Percentiles rank a stretch among this genome's conserved stretches.
Evolutionary conservation across 2,329 filamentous ascomycete genomes (phyloP).

Genomic region (Colletotrichum sp.): DNA sequence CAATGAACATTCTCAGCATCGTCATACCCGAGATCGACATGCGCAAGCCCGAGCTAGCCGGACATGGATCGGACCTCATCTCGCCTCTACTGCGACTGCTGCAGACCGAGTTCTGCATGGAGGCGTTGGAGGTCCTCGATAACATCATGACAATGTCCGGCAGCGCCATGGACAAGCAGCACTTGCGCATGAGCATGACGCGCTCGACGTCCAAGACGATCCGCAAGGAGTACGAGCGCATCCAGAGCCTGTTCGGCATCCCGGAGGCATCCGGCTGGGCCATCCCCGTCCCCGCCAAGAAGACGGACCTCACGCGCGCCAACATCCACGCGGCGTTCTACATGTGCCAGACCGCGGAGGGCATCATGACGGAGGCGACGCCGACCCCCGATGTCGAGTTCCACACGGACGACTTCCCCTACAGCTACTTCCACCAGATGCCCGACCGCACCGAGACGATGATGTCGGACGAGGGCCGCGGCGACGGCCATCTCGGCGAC

Average conservation of each 20-base stretch:
- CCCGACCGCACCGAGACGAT: slow-evolving; percentile 85
- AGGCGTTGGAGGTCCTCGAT: slow-evolving; percentile 90
- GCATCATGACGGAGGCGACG: slow-evolving; percentile 61
- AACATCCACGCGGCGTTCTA: slow-evolving; percentile 98
- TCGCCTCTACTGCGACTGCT: slow-evolving; percentile 88
- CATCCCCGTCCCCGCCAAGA: slow-evolving; percentile 88
- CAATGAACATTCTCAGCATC: slow-evolving; percentile 86
- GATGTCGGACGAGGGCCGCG: slow-evolving; percentile 83
- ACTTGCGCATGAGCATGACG: slow-evolving; percentile 98
- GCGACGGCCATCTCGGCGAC: slow-evolving; percentile 79
- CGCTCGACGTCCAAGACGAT: slow-evolving; percentile 83
- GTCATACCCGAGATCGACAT: slow-evolving; percentile 92
- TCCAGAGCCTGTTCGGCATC: slow-evolving; percentile 94
- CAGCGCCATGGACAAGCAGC: slow-evolving; percentile 90
- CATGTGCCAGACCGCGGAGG: slow-evolving; percentile 78
- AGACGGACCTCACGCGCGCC: slow-evolving; percentile 82
- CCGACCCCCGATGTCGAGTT: slow-evolving; percentile 91
- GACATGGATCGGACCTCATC: slow-evolving; percentile 92
- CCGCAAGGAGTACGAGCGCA: slow-evolving; percentile 93
- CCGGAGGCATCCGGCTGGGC: slow-evolving; percentile 97
- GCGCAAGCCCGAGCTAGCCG: slow-evolving; percentile 86
- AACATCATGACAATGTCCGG: slow-evolving; percentile 95
- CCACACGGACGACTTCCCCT: slow-evolving; percentile 85
- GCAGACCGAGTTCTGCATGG: slow-evolving; percentile 92
- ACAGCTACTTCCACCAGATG: slow-evolving; percentile 73